Evolutionary conservation across 1,284 basidiomycete species (phyloP), one percentile per base, ranked within the genome.

Genomic region (Limonomyces culmigenus): DNA sequence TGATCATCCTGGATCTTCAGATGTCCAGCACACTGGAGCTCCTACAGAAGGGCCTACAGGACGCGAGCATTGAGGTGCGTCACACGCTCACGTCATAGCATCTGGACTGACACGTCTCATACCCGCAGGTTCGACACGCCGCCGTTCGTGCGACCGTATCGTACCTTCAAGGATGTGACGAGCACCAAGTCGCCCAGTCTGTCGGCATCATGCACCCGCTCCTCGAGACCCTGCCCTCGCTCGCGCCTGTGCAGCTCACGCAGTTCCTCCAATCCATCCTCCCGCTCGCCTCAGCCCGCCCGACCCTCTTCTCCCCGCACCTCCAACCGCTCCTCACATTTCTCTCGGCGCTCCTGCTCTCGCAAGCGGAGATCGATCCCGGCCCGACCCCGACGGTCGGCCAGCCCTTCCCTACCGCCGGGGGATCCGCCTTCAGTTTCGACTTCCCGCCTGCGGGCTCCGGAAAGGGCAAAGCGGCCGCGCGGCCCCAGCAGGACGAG

Each of bases 381-480:
- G 84, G 78, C 0, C 80, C 79, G 0, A 84, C 80, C 0, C n/a
- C n/a, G n/a, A n/a, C n/a, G n/a, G 65, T 78, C 2, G 65, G 67
- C 13, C 60, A 68, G 4, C 78, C 76, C 1, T 76, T 75, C 43
- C 74, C 73, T 1, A 51, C 46, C n/a, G 47, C 47, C 2, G 43
- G 48, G 40, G 45, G 48, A 6, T 41, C 50, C 23, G 54, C 51
- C 1, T 78, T 77, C 43, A 50, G 65, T 5, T 79, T 75, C 45
- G 73, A 73, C 0, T 73, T 70, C 1, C 40, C 44, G 0, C 6
- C 50, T 41, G 16, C 41, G 32, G 37, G 16, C 43, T 50, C 50
- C 11, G 52, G 48, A 1, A 49, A 50, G 27, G 45, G 41, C 18
- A 39, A 43, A 32, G 47, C 30, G 13, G 41, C 45, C 10, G 38